These are phyloP conservation scores for Trametes coccinea DNA, from an alignment of 768 basidiomycete species.

Conservation along the genomic window DNA sequence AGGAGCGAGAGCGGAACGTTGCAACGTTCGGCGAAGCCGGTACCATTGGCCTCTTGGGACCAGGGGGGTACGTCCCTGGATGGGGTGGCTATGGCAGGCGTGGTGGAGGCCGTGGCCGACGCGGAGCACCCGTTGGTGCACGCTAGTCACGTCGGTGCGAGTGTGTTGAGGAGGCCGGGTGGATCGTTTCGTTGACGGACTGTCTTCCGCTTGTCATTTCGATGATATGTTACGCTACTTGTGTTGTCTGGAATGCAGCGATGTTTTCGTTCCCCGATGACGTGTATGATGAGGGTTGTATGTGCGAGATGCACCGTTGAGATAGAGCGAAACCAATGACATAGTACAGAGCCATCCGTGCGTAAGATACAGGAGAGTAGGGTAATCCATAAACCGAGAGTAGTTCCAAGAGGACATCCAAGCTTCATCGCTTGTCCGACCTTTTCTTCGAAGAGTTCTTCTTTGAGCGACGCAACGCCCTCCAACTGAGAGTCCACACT, in stretches of 20 bases:
- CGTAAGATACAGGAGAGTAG: background rate
- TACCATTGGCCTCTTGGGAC: constrained; percentile 74
- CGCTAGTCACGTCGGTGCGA: background rate
- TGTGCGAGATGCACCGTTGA: no score
- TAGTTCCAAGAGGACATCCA: background rate
- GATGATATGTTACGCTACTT: background rate
- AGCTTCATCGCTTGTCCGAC: background rate
- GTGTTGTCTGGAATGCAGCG: constrained; percentile 15
- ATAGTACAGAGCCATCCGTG: constrained; percentile 10
- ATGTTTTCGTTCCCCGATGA: background rate
- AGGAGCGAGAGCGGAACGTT: constrained; percentile 81
- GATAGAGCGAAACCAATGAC: background rate
- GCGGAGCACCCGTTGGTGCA: constrained; percentile 31
- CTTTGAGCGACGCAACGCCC: constrained; percentile 27
- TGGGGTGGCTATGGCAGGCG: constrained; percentile 70
- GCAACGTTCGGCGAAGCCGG: constrained; percentile 88
- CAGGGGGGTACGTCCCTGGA: constrained; percentile 75
- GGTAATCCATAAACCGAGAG: background rate
- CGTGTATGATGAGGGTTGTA: no score
- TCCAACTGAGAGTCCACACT: constrained; percentile 39
- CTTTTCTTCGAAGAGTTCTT: constrained; percentile 14
- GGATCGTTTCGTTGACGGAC: background rate
- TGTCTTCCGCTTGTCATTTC: constrained; percentile 1
- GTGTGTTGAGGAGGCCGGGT: background rate
- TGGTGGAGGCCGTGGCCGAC: constrained; percentile 44